A percentile compares a stretch with the other conserved stretches of the same genome.
These are phyloP conservation scores for Populus nigra DNA, from an alignment of 345 rosid genomes.

Conservation along the genomic window DNA sequence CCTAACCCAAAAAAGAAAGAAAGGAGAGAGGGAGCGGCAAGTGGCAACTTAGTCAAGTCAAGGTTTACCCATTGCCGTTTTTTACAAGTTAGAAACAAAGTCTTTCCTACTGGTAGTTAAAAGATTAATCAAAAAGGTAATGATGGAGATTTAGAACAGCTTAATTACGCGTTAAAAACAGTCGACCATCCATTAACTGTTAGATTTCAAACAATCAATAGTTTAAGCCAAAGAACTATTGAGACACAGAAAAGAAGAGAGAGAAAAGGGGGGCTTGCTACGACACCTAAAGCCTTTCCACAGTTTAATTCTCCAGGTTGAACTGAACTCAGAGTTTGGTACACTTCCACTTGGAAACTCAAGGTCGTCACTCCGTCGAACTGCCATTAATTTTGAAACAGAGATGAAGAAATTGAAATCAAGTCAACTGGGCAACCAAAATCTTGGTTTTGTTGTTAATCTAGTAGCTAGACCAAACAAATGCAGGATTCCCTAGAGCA, in stretches of 20 bases:
- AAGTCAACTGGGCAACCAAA: neutral
- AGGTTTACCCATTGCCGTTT: neutral
- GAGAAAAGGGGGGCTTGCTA: neutral
- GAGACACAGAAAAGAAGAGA: neutral
- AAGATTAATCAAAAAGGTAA: neutral
- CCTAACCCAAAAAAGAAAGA: too few species aligned
- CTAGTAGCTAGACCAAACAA: neutral
- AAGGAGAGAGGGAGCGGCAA: neutral
- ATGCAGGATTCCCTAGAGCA: neutral
- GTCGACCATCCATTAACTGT: neutral
- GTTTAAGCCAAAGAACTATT: neutral
- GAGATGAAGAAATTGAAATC: neutral
- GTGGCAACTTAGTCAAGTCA: neutral
- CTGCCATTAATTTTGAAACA: conserved; percentile 3
- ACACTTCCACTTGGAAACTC: neutral
- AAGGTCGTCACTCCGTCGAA: neutral
- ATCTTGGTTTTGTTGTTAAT: neutral
- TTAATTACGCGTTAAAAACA: neutral
- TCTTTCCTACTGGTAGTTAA: neutral
- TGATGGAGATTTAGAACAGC: neutral
- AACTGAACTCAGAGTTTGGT: neutral
- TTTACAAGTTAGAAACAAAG: neutral
- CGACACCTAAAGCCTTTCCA: neutral
- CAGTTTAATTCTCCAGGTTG: neutral
- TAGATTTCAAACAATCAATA: neutral